Conservation (phyloP, 805 yeast species). For the Blastobotrys terrestris region DNA sequence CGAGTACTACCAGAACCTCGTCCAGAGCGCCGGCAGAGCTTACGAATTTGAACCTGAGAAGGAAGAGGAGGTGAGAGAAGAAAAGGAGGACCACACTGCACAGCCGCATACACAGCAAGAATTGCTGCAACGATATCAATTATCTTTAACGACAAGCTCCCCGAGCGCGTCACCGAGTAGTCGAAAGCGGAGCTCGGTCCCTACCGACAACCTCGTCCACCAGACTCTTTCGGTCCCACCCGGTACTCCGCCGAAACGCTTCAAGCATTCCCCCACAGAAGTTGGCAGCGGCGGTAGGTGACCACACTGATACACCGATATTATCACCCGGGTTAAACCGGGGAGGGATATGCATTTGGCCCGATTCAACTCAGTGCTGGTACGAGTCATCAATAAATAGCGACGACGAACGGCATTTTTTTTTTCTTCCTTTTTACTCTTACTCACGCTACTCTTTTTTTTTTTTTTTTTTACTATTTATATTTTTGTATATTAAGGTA, state of each 20-base stretch:
- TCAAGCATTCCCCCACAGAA: not conserved
- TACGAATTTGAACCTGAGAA: slow-evolving; percentile 17
- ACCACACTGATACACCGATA: no score
- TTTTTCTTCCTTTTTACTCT: not conserved
- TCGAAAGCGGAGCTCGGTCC: not conserved
- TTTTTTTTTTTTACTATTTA: not conserved
- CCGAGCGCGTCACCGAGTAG: not conserved
- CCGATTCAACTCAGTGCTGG: slow-evolving; percentile 1
- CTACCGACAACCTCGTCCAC: not conserved
- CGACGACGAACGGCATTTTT: not conserved
- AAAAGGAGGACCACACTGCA: not conserved
- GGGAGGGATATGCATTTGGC: not conserved
- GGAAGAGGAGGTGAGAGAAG: not conserved
- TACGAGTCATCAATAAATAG: not conserved
- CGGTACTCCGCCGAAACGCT: not conserved
- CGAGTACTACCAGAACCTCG: slow-evolving; percentile 32
- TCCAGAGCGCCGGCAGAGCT: slow-evolving; percentile 21
- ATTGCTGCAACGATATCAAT: not conserved
- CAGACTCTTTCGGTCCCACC: not conserved
- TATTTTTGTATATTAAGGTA: not conserved
- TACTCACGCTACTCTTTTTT: not conserved
- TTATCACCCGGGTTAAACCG: not conserved
- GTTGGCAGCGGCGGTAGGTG: not conserved
- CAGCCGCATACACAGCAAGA: not conserved
- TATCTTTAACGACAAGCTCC: not conserved